These are phyloP conservation scores for Cercophora samala DNA, from an alignment of 495 filamentous ascomycete species.

Conservation along the genomic window DNA sequence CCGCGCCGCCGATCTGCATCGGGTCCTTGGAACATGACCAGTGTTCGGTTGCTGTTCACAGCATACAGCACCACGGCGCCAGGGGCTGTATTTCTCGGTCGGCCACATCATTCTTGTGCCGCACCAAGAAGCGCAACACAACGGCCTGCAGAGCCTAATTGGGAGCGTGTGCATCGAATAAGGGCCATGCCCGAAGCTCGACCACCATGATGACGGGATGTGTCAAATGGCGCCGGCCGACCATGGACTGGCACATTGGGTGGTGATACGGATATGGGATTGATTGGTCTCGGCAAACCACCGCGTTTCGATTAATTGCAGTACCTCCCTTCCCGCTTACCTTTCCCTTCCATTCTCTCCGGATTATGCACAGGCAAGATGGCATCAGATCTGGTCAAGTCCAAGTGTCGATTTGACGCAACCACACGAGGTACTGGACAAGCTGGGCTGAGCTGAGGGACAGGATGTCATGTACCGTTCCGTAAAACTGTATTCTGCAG, in stretches of 20 bases:
- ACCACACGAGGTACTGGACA: neutral
- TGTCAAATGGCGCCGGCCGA: conserved; percentile 19
- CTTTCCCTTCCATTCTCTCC: conserved; percentile 7
- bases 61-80: neutral
- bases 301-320: conserved; percentile 8
- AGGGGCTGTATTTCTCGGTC: neutral
- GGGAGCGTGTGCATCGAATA: conserved; percentile 3
- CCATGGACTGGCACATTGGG: neutral
- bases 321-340: conserved; percentile 7
- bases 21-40: neutral
- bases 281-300: conserved; percentile 10
- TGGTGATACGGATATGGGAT: neutral
- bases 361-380: neutral
- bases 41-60: neutral
- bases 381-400: neutral
- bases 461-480: conserved; percentile 8
- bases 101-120: conserved; percentile 7
- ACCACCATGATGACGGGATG: conserved; percentile 22
- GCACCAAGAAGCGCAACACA: conserved; percentile 6
- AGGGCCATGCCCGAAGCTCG: neutral
- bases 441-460: neutral
- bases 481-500: conserved; percentile 1
- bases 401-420: neutral
- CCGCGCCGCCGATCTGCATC: conserved; percentile 11
- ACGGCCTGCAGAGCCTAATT: conserved; percentile 10